Evolutionary conservation across 1,284 basidiomycete species (phyloP), one percentile per base, ranked within the genome.

Genomic region (Wolfiporia cocos): DNA sequence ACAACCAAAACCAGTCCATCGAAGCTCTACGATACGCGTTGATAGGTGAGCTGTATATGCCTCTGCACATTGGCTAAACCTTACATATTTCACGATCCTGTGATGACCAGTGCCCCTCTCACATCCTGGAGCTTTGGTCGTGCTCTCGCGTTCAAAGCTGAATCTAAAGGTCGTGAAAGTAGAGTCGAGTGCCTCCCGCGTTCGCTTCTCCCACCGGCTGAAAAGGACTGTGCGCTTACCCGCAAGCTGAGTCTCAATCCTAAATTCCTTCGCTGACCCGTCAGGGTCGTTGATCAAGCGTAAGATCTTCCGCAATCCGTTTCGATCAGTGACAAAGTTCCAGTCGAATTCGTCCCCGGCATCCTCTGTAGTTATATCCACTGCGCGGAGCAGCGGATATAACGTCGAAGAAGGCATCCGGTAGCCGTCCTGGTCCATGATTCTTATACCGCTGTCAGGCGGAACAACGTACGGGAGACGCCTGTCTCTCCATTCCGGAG

Each of bases 311-410:
- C 78, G 65, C 20, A 81, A 61, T 14, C 65, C 66, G 51, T 80
- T 81, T 3, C 78, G 65, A 52, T 80, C 76, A 0, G 76, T 76
- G 41, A 81, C 63, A 43, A 81, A 60, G 52, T 82, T 76, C 72
- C 78, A 78, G 43, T 75, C 66, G 37, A 79, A 23, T 33, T 41
- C 26, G 1, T 39, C 37, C 6, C 41, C 57, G 14, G 41, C 57
- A 50, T 61, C 55, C 31, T 61, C 57, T 11, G 55, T 52, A n/a
- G 65, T 52, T 15, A 59, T 55, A 44, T 76, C 73, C 5, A 75
- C 71, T 0, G 77, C 71, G 4, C 59, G 63, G 35, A 81, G 58
- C 32, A 80, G 61, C 1, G 78, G 73, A 2, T 73, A 58, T 2
- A 79, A 61, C 3, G 64, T 52, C 1, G 66, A 59, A 0, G 59